Conservation (phyloP, 1,284 basidiomycete genomes). For the Cutaneotrichosporon dermatis region DNA sequence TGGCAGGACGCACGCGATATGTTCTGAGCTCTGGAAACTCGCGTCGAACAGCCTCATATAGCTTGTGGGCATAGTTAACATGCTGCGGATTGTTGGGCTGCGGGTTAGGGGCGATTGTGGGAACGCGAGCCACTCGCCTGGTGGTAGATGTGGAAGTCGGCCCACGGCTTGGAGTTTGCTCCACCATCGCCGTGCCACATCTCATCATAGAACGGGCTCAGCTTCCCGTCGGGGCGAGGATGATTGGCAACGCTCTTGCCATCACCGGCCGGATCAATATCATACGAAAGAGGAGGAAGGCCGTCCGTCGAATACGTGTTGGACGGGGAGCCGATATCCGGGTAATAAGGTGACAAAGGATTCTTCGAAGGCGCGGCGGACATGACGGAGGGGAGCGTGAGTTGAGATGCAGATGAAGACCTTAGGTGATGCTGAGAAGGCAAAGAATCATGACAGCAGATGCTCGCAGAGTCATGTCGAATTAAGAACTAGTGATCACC, state of each 20-base stretch:
- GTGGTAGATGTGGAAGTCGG: constrained; percentile 25
- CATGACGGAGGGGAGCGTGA: not conserved
- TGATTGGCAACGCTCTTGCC: constrained; percentile 56
- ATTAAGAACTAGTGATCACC: too few relatives aligned
- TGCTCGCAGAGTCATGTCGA: too few relatives aligned
- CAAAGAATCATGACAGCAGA: not conserved
- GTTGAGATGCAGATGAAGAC: not conserved
- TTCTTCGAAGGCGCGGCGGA: not conserved
- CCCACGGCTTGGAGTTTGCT: constrained; percentile 5
- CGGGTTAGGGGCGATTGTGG: not conserved
- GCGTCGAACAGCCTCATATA: constrained; percentile 21
- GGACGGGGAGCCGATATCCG: not conserved
- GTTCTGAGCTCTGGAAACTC: constrained; percentile 23
- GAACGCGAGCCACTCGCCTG: not conserved
- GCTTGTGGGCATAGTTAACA: constrained; percentile 16
- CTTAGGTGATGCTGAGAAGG: not conserved
- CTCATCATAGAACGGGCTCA: constrained; percentile 18
- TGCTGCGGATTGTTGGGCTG: constrained; percentile 21
- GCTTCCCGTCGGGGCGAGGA: constrained; percentile 17
- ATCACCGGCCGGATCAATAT: constrained; percentile 52
- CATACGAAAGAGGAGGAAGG: constrained; percentile 49
- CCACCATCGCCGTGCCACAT: constrained; percentile 11
- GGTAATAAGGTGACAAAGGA: not conserved
- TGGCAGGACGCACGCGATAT: constrained; percentile 15
- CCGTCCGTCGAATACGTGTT: constrained; percentile 6